Evolutionary conservation across 1,284 basidiomycete species (phyloP).

Genomic region (Ganoderma sinense): DNA sequence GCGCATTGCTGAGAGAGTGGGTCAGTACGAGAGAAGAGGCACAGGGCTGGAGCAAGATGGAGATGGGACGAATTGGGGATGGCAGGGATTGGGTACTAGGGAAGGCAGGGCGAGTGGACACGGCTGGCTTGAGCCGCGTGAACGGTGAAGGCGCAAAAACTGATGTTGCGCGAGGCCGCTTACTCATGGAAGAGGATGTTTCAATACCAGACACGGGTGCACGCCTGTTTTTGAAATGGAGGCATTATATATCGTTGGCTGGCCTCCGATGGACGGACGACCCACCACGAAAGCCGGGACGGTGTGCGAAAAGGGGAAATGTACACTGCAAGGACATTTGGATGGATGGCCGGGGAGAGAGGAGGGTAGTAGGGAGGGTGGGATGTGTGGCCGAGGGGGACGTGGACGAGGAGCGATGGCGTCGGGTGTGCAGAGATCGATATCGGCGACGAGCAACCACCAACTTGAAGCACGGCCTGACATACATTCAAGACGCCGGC

Average conservation of each 20-base stretch:
- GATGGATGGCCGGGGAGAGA: too few relatives aligned
- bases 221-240: not conserved
- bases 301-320: not conserved
- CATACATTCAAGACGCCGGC: not conserved
- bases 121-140: too few relatives aligned
- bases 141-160: not conserved
- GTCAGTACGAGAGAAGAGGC: not conserved
- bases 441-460: too few relatives aligned
- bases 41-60: not conserved
- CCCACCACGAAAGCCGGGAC: not conserved
- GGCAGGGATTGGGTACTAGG: too few relatives aligned
- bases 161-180: not conserved
- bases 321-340: too few relatives aligned
- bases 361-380: too few relatives aligned
- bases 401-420: not conserved
- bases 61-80: not conserved
- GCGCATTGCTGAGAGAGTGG: not conserved
- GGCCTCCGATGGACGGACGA: not conserved
- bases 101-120: too few relatives aligned
- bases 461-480: too few relatives aligned
- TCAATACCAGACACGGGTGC: not conserved
- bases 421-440: not conserved
- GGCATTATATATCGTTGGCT: not conserved
- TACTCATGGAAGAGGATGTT: not conserved
- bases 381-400: too few relatives aligned